Conservation (phyloP, 164 flowering plant species). For the Vitis riparia region DNA sequence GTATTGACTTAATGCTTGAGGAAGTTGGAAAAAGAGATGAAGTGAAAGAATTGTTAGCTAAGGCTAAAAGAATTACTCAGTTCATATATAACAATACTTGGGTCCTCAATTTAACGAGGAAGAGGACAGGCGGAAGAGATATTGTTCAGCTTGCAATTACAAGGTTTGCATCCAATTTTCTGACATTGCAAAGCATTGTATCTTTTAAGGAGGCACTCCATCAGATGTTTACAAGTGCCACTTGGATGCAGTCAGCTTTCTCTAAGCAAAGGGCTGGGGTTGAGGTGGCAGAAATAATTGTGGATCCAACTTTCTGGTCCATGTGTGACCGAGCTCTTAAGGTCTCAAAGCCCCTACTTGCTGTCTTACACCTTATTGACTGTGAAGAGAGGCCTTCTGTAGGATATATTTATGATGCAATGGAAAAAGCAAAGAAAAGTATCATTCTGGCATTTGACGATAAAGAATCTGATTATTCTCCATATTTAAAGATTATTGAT, state of each 20-base stretch:
- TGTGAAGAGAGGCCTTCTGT: constrained; percentile 43
- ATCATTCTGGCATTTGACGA: constrained; percentile 27
- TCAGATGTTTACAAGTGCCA: constrained; percentile 35
- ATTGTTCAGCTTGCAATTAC: constrained; percentile 38
- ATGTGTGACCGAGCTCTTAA: constrained; percentile 19
- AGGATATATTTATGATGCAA: constrained; percentile 49
- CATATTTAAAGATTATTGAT: constrained; percentile 38
- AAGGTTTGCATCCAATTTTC: constrained; percentile 34
- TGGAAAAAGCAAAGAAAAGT: constrained; percentile 40
- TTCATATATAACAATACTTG: constrained; percentile 38
- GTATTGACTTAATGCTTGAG: constrained; percentile 49
- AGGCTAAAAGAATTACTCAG: constrained; percentile 32
- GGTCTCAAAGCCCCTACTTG: constrained; percentile 37
- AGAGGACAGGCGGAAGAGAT: constrained; percentile 38
- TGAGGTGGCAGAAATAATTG: constrained; percentile 29
- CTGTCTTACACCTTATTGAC: constrained; percentile 31
- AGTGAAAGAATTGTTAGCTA: constrained; percentile 26
- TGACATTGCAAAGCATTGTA: constrained; percentile 33
- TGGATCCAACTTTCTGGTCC: constrained; percentile 40
- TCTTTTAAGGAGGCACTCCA: constrained; percentile 31
- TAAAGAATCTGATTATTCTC: constrained; percentile 26
- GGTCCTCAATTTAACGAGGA: constrained; percentile 40
- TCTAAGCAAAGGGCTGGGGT: constrained; percentile 34
- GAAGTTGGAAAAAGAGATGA: constrained; percentile 31
- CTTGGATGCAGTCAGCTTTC: constrained; percentile 35